Conservation (phyloP, 768 basidiomycete genomes). For the Rhizopogon rudus region DNA sequence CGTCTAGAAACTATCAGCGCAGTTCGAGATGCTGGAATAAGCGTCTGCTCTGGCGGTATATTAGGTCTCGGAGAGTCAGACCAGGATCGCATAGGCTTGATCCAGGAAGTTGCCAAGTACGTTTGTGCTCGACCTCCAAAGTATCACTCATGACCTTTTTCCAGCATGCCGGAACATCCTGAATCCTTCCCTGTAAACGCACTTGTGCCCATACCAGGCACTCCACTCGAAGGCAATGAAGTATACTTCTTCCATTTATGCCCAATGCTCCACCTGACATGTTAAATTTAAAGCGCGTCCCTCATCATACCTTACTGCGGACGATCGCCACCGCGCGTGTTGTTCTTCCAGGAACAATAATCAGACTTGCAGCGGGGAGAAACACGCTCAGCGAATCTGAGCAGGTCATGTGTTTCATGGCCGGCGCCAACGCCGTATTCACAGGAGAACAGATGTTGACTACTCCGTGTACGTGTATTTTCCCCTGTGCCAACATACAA, state of each 20-base stretch:
- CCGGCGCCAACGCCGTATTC: constrained; percentile 96
- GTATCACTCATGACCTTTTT: constrained; percentile 3
- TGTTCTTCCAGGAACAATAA: constrained; percentile 88
- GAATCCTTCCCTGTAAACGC: constrained; percentile 99
- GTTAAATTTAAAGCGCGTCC: constrained; percentile 54
- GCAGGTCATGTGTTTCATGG: constrained; percentile 98
- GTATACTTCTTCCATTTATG: constrained; percentile 32
- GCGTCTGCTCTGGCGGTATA: constrained; percentile 96
- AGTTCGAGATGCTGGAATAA: constrained; percentile 93
- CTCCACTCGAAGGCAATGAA: constrained; percentile 88
- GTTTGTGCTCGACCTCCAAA: constrained; percentile 17
- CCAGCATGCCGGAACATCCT: constrained; percentile 91
- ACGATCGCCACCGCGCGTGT: constrained; percentile 95
- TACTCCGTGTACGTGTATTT: constrained; percentile 72
- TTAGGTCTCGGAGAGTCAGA: constrained; percentile 91
- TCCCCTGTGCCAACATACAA: not conserved
- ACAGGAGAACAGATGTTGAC: constrained; percentile 99
- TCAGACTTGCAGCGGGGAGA: constrained; percentile 90
- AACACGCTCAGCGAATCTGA: constrained; percentile 86
- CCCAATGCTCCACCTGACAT: constrained; percentile 6
- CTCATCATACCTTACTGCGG: constrained; percentile 79
- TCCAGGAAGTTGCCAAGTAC: constrained; percentile 89
- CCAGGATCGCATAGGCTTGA: constrained; percentile 85
- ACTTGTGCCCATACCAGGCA: constrained; percentile 91
- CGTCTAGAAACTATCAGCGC: constrained; percentile 84